phyloP scores from a whole-genome alignment of 306 rosid species.

The Cucumis sativus region Cucumber_9930_V3 NC_026657.2:10236001-10236500 shows the following conservation, averaged over 20 bases:
- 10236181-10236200: not conserved
- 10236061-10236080: slow-evolving; percentile 60
- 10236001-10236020: not conserved
- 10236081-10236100: slow-evolving; percentile 53
- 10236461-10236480: slow-evolving; percentile 17
- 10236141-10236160: not conserved
- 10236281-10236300: slow-evolving; percentile 30
- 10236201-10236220: not conserved
- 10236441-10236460: not conserved
- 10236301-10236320: slow-evolving; percentile 3
- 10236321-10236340: slow-evolving; percentile 18
- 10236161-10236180: not conserved
- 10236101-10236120: slow-evolving; percentile 67
- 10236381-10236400: slow-evolving; percentile 10
- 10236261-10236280: slow-evolving; percentile 42
- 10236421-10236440: slow-evolving; percentile 4
- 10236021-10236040: slow-evolving; percentile 43
- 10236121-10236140: slow-evolving; percentile 58
- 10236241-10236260: slow-evolving; percentile 51
- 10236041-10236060: slow-evolving; percentile 82
- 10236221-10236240: slow-evolving; percentile 11
- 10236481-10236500: slow-evolving; percentile 20
- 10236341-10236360: slow-evolving; percentile 21
- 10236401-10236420: slow-evolving; percentile 13
- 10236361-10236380: slow-evolving; percentile 5